A percentile compares a stretch with the other conserved stretches of the same genome.
Conservation (phyloP, 2,329 filamentous ascomycete genomes). For the Alternaria longipes region DNA sequence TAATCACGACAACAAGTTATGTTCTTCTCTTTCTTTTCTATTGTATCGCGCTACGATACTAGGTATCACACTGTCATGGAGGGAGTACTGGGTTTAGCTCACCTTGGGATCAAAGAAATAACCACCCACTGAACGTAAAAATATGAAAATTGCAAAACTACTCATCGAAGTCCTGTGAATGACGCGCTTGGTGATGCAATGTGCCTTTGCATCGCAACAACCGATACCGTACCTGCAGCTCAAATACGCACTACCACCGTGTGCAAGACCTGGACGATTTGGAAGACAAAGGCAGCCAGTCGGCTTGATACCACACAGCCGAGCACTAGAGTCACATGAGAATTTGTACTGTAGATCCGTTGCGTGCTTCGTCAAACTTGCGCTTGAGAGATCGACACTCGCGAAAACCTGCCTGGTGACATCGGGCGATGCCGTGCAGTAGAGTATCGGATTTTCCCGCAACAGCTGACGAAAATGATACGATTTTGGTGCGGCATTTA, state of each 20-base stretch:
- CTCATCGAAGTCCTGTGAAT: not conserved
- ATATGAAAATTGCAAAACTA: not conserved
- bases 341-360: not conserved
- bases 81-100: not conserved
- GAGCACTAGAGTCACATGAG: conserved; percentile 1
- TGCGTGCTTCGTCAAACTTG: not conserved
- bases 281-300: not conserved
- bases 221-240: not conserved
- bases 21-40: not conserved
- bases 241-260: not conserved
- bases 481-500: conserved; percentile 2
- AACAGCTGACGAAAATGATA: conserved; percentile 1
- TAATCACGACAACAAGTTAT: not conserved
- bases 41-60: conserved; percentile 1
- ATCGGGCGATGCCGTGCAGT: conserved; percentile 6
- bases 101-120: conserved; percentile 1
- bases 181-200: not conserved
- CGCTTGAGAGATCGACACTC: conserved; percentile 6
- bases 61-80: conserved; percentile 5
- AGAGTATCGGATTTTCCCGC: conserved; percentile 1
- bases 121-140: not conserved
- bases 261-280: not conserved
- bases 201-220: not conserved
- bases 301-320: not conserved
- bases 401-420: conserved; percentile 2